phyloP scores from a whole-genome alignment of 179 eudicot species.

The Silene coronaria region DNA sequence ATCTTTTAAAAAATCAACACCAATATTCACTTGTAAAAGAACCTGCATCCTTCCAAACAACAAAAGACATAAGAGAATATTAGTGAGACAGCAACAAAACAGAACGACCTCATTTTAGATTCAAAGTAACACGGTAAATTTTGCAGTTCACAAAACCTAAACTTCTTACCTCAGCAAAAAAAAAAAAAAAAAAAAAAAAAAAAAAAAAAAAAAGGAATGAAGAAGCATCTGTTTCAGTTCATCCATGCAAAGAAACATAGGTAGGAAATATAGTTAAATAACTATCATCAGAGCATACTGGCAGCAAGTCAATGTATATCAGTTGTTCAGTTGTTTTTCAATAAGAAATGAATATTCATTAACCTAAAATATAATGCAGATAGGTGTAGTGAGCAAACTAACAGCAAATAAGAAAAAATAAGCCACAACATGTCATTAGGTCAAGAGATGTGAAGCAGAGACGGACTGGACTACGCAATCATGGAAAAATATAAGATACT shows the following conservation, averaged over 20 bases:
- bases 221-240: background rate
- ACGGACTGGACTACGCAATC: background rate
- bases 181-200: too few relatives aligned
- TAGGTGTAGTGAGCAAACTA: background rate
- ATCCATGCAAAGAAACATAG: background rate
- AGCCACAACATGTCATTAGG: background rate
- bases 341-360: background rate
- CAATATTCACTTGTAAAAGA: constrained; percentile 87
- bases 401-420: background rate
- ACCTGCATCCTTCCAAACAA: constrained; percentile 98
- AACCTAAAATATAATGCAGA: background rate
- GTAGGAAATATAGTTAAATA: background rate
- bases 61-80: constrained; percentile 42
- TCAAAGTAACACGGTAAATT: background rate
- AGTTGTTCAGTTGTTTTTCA: background rate
- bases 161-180: background rate
- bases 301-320: background rate
- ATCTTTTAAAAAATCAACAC: constrained; percentile 63
- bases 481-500: background rate
- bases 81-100: constrained; percentile 26
- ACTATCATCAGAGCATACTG: background rate
- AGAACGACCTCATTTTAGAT: background rate
- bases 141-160: background rate
- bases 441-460: background rate
- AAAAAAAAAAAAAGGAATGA: too few relatives aligned